These are phyloP conservation scores for Skeletonema costatum DNA, from an alignment of 108 stramenopile genomes.

Conservation along the genomic window DNA sequence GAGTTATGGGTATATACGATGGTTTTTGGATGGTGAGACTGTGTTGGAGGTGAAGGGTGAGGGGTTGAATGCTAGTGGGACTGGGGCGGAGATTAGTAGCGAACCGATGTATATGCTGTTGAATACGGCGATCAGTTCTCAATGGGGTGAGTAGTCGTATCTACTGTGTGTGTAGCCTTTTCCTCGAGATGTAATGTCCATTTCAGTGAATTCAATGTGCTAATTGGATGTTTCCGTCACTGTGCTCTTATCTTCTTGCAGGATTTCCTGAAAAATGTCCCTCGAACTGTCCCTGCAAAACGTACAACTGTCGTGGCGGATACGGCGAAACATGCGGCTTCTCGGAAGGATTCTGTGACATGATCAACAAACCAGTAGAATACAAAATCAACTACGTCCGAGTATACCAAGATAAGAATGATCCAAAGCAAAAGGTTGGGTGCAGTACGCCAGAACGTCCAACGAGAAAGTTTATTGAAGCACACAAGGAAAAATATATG, in stretches of 20 bases:
- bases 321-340: constrained; percentile 86
- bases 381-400: constrained; percentile 89
- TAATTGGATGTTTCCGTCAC: not conserved
- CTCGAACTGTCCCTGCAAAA: constrained; percentile 72
- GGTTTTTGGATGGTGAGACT: constrained; percentile 92
- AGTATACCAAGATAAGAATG: constrained; percentile 87
- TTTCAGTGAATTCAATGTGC: not conserved
- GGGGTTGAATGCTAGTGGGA: constrained; percentile 50
- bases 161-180: not conserved
- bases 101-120: constrained; percentile 94
- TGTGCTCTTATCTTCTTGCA: not conserved
- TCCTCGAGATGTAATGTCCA: not conserved
- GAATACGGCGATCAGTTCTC: constrained; percentile 93
- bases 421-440: constrained; percentile 84
- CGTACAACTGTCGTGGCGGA: constrained; percentile 85
- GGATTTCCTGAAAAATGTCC: constrained; percentile 79
- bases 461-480: constrained; percentile 89
- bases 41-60: constrained; percentile 82
- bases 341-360: constrained; percentile 88
- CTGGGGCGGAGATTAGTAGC: constrained; percentile 85
- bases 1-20: constrained; percentile 74
- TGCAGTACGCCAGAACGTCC: constrained; percentile 90
- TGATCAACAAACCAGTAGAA: constrained; percentile 64
- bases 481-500: constrained; percentile 83
- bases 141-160: constrained; percentile 79